Evolutionary conservation across 2,329 filamentous ascomycete species (phyloP), one percentile per base, ranked within the genome.

Genomic region (Aspergillus novofumigatus): DNA sequence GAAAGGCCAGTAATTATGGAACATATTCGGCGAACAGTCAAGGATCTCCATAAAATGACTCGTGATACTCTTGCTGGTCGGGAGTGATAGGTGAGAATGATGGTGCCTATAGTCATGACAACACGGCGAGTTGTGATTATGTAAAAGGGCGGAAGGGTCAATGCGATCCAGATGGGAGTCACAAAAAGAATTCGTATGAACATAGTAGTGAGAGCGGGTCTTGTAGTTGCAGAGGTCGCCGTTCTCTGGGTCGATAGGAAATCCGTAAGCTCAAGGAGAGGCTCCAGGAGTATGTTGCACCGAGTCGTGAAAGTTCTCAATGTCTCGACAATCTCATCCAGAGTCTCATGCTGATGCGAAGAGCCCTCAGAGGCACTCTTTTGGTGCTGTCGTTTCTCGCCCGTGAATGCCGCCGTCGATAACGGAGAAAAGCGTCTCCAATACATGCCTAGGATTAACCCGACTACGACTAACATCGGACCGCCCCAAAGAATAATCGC

Each of bases 251-350:
- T 96, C 59, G 90, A 94, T 26, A 99, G 81, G 69, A 97, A 97
- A 72, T 97, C 92, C 5, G 92, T 97, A 72, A 97, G 81, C 62
- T 90, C 86, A 48, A 96, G 80, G 55, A 97, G 83, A 2, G 94
- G 94, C 67, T 97, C 92, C 52, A 97, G 82, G 20, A 99, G 79
- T 53, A 96, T 88, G 72, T 97, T 96, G 75, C 94, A 97, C 51
- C 94, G 84, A 4, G 88, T 89, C 0, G 93, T 97, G 65, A 99
- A 91, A 63, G 92, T 86, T 72, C 92, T 91, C 48, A 99, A 78
- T 0, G 91, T 96, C 66, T 97, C 92, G 56, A 99, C 90, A 59
- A 99, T 99, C 77, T 99, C 94, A 72, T 99, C 94, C 53, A 99
- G 77, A 52, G 92, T 97, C 79, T 97, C 97, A 68, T 96, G 91